These are phyloP conservation scores for Termitomyces titanicus DNA, from an alignment of 768 basidiomycete species.

Conservation along the genomic window DNA sequence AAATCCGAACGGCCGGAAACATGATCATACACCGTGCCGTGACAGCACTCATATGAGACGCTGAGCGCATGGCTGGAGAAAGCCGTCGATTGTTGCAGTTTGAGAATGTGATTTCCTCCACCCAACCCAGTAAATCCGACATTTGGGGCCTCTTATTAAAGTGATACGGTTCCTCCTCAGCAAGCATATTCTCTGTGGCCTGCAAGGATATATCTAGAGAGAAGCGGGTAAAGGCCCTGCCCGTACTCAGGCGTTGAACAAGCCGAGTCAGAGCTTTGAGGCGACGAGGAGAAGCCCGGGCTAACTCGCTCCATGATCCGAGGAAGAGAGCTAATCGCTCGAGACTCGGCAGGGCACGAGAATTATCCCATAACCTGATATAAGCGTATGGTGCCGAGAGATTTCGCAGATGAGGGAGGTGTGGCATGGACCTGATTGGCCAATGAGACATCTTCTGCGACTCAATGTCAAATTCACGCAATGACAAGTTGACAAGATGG, in stretches of 20 bases:
- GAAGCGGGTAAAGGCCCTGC: neutral
- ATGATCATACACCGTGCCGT: neutral
- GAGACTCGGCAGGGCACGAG: neutral
- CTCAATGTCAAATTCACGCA: neutral
- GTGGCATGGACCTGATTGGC: neutral
- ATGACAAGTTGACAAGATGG: neutral
- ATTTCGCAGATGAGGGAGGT: neutral
- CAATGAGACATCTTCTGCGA: neutral
- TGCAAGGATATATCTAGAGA: neutral
- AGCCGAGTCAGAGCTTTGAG: neutral
- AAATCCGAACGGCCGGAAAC: neutral
- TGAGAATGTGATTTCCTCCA: neutral
- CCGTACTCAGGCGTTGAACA: neutral
- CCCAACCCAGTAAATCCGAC: neutral
- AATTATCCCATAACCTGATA: neutral
- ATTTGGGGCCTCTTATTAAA: neutral
- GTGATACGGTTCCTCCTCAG: neutral
- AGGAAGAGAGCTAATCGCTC: neutral
- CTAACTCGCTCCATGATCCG: neutral
- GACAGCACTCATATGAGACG: neutral
- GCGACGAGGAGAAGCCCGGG: too few species aligned
- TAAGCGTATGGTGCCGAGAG: neutral
- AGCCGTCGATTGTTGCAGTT: neutral
- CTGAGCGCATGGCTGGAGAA: neutral
- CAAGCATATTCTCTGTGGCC: neutral